phyloP scores from a whole-genome alignment of 2,329 filamentous ascomycete species.

The Talaromyces funiculosus region DNA sequence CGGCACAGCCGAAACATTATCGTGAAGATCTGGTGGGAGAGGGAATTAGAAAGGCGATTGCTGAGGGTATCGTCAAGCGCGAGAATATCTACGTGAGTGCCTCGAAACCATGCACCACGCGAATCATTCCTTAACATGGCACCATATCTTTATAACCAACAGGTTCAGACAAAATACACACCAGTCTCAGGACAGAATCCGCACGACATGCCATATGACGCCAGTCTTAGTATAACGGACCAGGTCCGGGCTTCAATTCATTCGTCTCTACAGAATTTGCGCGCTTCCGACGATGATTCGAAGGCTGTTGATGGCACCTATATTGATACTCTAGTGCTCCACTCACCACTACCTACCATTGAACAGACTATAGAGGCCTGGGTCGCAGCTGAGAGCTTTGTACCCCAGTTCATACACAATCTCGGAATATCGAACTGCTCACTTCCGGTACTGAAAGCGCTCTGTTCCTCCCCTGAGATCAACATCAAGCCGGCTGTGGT shows the following conservation, averaged over 20 bases:
- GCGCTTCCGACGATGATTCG: constrained; percentile 21
- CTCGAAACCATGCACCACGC: too few relatives aligned
- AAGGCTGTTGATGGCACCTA: constrained; percentile 44
- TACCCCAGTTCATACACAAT: constrained; percentile 58
- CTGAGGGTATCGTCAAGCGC: constrained; percentile 53
- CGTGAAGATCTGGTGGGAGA: constrained; percentile 64
- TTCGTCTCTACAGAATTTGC: constrained; percentile 61
- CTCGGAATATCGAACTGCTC: constrained; percentile 73
- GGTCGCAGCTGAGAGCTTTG: constrained; percentile 60
- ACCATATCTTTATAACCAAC: not conserved
- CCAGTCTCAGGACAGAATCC: constrained; percentile 57
- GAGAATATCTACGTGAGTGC: constrained; percentile 57
- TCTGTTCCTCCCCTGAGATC: constrained; percentile 42
- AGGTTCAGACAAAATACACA: constrained; percentile 83
- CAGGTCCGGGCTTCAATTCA: constrained; percentile 64
- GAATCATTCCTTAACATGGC: not conserved
- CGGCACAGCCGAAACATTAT: constrained; percentile 73
- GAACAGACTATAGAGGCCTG: constrained; percentile 59
- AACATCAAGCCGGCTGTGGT: constrained; percentile 57
- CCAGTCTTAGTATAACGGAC: constrained; percentile 51
- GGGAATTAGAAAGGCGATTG: constrained; percentile 58
- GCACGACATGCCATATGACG: constrained; percentile 58
- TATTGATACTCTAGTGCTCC: constrained; percentile 55
- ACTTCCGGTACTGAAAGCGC: constrained; percentile 50
- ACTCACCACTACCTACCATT: constrained; percentile 50